Base-by-base conservation (phyloP, 495 filamentous ascomycete species). In the Hypomontagnella monticulosa region DNA sequence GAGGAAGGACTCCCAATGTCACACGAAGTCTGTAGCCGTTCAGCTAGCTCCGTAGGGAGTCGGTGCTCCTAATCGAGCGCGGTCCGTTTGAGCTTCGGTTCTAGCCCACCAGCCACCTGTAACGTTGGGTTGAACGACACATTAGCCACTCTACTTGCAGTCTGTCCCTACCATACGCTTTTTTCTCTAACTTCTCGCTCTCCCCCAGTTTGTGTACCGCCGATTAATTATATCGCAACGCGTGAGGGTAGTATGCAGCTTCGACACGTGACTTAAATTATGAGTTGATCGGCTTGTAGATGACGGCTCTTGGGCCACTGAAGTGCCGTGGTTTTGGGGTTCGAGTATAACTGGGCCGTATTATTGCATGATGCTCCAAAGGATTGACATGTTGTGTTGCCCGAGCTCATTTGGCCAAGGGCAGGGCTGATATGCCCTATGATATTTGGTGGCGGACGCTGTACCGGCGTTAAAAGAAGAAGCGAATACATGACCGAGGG, bases 11-110 rank as follows among this genome's bases (percentile, higher is more conserved):
- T 62, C 38, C 58, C 36, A 63, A 41, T 12, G 71, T 71, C 37
- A 32, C 51, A 73, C 71, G 38, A 73, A 61, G 60, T 62, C 57
- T 51, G 62, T 71, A 61, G 54, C 67, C 62, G 63, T 71, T 63
- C 65, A 69, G 67, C 61, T 73, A 61, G 43, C 40, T 50, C 46
- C 33, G 12, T 27, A 62, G 20, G 33, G 40, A 42, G 33, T 32
- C 11, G 46, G 30, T 33, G 30, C 36, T 60, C 47, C 11, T 48
- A 6, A 32, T 53, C 36, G 41, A 44, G 53, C 55, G 37, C n/a
- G 40, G 32, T 14, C 18, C 19, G 27, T 43, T 52, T 20, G 59
- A 59, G 43, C 23, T 48, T 36, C 16, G 18, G 14, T 42, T 32
- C 18, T 27, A 57, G 58, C 15, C 15, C 50, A 59, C 30, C 4